Conservation (phyloP, 257 asterid genomes). For the Primulina eburnea region DNA sequence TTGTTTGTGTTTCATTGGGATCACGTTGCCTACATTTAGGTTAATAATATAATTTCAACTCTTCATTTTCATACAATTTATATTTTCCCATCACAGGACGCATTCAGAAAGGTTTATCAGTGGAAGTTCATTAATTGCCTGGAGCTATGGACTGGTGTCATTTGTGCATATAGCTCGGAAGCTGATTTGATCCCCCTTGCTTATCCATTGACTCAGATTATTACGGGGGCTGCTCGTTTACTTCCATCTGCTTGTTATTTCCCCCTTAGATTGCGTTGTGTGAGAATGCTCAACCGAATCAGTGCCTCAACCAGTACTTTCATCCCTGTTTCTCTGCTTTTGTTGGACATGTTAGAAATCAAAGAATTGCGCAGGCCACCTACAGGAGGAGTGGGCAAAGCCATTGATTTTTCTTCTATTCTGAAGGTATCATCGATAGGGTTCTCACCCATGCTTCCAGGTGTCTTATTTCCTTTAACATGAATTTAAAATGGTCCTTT, state of each 20-base stretch:
- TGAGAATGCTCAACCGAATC: slow-evolving; percentile 84
- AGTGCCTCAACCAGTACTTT: slow-evolving; percentile 73
- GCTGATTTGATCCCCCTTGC: slow-evolving; percentile 80
- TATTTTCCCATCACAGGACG: slow-evolving; percentile 44
- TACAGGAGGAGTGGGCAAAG: slow-evolving; percentile 90
- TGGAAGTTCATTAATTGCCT: slow-evolving; percentile 91
- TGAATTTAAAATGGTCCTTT: slow-evolving; percentile 23
- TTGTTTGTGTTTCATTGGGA: neutral
- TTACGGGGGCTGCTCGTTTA: slow-evolving; percentile 83
- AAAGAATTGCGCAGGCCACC: slow-evolving; percentile 88
- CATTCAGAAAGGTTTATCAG: slow-evolving; percentile 82
- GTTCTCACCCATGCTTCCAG: slow-evolving; percentile 7
- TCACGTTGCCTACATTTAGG: slow-evolving; percentile 6
- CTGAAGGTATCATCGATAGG: slow-evolving; percentile 52
- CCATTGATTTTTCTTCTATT: slow-evolving; percentile 62
- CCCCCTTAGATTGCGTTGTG: slow-evolving; percentile 90
- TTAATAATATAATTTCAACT: neutral
- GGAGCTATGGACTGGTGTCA: slow-evolving; percentile 96
- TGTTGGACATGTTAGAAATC: slow-evolving; percentile 81
- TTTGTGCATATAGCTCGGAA: slow-evolving; percentile 72
- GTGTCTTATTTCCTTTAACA: slow-evolving; percentile 4
- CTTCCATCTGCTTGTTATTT: slow-evolving; percentile 84
- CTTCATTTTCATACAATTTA: slow-evolving; percentile 10
- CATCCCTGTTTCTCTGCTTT: slow-evolving; percentile 79
- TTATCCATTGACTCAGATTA: slow-evolving; percentile 85